Evolutionary conservation across 148 eudicot species (phyloP), one percentile per base, ranked within the genome.

Genomic region (Heliosperma pusillum): DNA sequence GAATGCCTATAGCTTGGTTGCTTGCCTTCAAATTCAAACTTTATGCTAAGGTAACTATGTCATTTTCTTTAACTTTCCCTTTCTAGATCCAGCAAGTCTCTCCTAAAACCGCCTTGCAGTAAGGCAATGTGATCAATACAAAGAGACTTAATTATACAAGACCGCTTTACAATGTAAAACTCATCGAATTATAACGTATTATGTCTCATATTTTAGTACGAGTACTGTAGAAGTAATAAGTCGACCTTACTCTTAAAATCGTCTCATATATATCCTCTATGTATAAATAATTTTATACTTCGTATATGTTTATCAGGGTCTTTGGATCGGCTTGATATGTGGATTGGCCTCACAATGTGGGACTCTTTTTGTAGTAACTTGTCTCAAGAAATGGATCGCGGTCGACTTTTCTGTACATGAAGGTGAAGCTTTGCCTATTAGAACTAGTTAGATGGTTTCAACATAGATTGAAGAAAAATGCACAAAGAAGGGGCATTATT

Each of bases 1-100:
- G 94, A 78, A 88, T 89, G 92, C 92, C 92, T 5, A 80, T 91
- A 29, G 84, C 98, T 22, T 72, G 78, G 40, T 42, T 91, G 12
- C 91, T 91, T 33, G 90, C 85, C 30, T 88, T 93, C 82, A 80
- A 82, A 80, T 64, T 85, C 15, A 78, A 86, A 66, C 74, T 93
- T 19, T 78, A 88, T 73, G 86, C 90, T 17, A 84, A 82, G 92
- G 97, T 88, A 80, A 63, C n/a, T 4, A 52, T 27, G 6, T 2
- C 40, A 22, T 0, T 60, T 22, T 30, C 36, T 1, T 47, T n/a
- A n/a, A n/a, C n/a, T 16, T 50, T 50, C 55, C 55, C 5, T 50
- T 2, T 15, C 55, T 16, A 50, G 42, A 36, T 36, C 42, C 9
- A 36, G 42, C 9, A 36, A 36, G 42, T 36, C 42, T 36, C 42